These are phyloP conservation scores for Nissolia schottii DNA, from an alignment of 306 rosid genomes.

Conservation along the genomic window DNA sequence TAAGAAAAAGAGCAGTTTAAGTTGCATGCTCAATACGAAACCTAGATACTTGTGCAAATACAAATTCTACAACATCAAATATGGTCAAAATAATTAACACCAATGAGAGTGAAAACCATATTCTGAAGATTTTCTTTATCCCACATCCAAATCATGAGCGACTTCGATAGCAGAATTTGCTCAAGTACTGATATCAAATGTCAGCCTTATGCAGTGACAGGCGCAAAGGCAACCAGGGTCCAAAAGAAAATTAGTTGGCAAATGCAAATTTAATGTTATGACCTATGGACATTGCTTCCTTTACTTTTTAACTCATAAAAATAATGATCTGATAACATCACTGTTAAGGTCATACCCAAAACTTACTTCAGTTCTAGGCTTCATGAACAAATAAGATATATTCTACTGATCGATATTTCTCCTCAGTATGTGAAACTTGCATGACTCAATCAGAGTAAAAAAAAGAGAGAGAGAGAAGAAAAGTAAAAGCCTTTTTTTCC, in stretches of 20 bases:
- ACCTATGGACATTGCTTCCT: not conserved
- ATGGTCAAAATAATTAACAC: not conserved
- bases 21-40: not conserved
- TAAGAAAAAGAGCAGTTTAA: constrained; percentile 4
- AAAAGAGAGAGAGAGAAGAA: too few relatives aligned
- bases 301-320: not conserved
- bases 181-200: not conserved
- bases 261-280: not conserved
- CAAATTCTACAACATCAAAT: constrained; percentile 1
- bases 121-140: not conserved
- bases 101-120: not conserved
- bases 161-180: not conserved
- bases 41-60: not conserved
- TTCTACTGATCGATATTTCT: not conserved
- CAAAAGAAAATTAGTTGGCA: not conserved
- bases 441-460: not conserved
- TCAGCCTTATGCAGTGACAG: not conserved
- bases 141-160: not conserved
- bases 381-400: not conserved
- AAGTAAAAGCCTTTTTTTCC: not conserved
- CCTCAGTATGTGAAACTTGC: not conserved
- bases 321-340: not conserved
- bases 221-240: not conserved
- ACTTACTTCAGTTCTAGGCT: not conserved
- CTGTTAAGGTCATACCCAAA: not conserved